Percentiles rank a stretch among this genome's conserved stretches.
Evolutionary conservation across 106 monocot species (phyloP).

Genomic region (Hemerocallis citrina): DNA sequence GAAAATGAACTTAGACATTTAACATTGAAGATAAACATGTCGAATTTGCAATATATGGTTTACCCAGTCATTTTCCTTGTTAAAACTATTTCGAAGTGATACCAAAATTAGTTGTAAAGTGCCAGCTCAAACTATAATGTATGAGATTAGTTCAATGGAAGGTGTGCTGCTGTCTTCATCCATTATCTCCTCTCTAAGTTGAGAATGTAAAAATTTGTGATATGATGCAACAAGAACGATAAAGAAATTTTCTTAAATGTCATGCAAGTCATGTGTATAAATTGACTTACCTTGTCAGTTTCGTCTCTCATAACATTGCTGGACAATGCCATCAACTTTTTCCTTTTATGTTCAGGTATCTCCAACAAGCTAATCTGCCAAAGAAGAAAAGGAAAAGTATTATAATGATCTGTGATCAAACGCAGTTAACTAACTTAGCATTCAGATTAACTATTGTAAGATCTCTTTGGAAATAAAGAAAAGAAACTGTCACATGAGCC

Average conservation of each 20-base stretch:
- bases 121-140: too few relatives aligned
- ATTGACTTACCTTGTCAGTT: constrained; percentile 62
- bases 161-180: too few relatives aligned
- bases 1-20: not conserved
- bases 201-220: too few relatives aligned
- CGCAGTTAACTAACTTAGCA: not conserved
- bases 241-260: too few relatives aligned
- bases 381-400: not conserved
- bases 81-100: too few relatives aligned
- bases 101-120: too few relatives aligned
- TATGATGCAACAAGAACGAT: too few relatives aligned
- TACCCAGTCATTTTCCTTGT: too few relatives aligned
- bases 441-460: not conserved
- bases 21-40: too few relatives aligned
- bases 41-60: too few relatives aligned
- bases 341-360: constrained; percentile 72
- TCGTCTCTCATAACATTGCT: constrained; percentile 87
- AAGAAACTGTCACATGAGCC: not conserved
- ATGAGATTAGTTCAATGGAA: too few relatives aligned
- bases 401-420: not conserved
- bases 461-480: not conserved
- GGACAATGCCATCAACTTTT: constrained; percentile 44
- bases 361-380: constrained; percentile 96
- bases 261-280: not conserved
- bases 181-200: too few relatives aligned